Percentiles rank a stretch among this genome's conserved stretches.
Conservation (phyloP, 345 rosid genomes). For the Passiflora organensis region DNA sequence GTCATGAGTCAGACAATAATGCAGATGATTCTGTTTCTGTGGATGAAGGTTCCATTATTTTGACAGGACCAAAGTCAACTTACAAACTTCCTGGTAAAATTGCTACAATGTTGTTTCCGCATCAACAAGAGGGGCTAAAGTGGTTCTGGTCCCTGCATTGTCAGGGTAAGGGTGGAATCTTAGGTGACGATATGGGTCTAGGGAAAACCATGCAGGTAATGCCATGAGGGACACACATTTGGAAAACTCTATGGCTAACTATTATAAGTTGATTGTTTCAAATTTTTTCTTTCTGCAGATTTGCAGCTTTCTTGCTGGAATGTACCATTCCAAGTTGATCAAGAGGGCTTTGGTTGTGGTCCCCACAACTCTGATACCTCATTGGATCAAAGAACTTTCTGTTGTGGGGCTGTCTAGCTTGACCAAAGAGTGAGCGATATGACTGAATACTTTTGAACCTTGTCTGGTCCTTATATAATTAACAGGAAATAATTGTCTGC, state of each 20-base stretch:
- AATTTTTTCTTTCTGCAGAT: constrained; percentile 46
- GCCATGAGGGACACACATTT: background rate
- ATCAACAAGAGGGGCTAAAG: constrained; percentile 82
- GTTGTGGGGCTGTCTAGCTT: constrained; percentile 72
- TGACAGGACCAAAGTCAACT: constrained; percentile 43
- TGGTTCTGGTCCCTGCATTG: constrained; percentile 97
- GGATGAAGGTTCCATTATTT: constrained; percentile 45
- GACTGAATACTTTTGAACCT: constrained; percentile 8
- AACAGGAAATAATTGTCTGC: no score
- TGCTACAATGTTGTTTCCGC: constrained; percentile 67
- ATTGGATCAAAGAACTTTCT: constrained; percentile 93
- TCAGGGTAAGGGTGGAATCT: constrained; percentile 88
- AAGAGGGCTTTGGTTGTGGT: constrained; percentile 83
- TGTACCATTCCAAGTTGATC: constrained; percentile 71
- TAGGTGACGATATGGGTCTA: constrained; percentile 98
- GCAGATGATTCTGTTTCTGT: constrained; percentile 27
- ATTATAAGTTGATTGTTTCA: constrained; percentile 3
- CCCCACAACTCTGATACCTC: constrained; percentile 89
- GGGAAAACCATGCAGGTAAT: constrained; percentile 99
- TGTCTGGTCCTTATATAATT: no score
- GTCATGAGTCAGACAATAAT: constrained; percentile 30
- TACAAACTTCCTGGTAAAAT: constrained; percentile 52
- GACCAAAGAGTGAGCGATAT: constrained; percentile 73
- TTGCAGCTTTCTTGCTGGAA: constrained; percentile 88
- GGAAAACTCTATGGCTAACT: background rate